These are phyloP conservation scores for Cubamyces sp. DNA, from an alignment of 768 basidiomycete species.

Conservation along the genomic window DNA sequence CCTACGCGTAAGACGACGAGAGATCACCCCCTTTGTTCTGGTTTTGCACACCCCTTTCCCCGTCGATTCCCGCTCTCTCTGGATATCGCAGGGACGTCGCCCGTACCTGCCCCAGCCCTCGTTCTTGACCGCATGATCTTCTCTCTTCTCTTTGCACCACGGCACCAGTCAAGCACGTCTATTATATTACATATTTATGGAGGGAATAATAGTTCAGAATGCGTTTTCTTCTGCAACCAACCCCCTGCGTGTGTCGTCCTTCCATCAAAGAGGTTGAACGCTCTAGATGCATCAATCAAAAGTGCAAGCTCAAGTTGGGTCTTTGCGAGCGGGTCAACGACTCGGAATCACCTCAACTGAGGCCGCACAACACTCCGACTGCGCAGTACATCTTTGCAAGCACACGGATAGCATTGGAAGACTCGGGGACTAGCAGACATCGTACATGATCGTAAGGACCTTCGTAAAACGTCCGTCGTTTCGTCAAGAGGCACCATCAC, in stretches of 20 bases:
- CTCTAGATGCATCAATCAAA: no score
- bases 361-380: no score
- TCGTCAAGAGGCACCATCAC: not conserved
- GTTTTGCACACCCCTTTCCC: not conserved
- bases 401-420: not conserved
- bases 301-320: no score
- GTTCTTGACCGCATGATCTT: not conserved
- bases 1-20: not conserved
- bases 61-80: not conserved
- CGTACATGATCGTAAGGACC: slow-evolving; percentile 15
- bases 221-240: not conserved
- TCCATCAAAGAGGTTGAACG: no score
- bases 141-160: not conserved
- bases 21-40: not conserved
- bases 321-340: not conserved
- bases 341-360: no score
- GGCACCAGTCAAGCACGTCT: not conserved
- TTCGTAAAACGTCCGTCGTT: slow-evolving; percentile 13
- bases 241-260: no score
- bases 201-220: slow-evolving; percentile 7
- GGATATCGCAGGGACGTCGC: not conserved
- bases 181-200: slow-evolving; percentile 22
- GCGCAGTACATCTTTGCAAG: not conserved
- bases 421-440: not conserved
- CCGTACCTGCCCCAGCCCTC: not conserved